Conservation (phyloP, 345 rosid species). For the Moricandia moricandioides region DNA sequence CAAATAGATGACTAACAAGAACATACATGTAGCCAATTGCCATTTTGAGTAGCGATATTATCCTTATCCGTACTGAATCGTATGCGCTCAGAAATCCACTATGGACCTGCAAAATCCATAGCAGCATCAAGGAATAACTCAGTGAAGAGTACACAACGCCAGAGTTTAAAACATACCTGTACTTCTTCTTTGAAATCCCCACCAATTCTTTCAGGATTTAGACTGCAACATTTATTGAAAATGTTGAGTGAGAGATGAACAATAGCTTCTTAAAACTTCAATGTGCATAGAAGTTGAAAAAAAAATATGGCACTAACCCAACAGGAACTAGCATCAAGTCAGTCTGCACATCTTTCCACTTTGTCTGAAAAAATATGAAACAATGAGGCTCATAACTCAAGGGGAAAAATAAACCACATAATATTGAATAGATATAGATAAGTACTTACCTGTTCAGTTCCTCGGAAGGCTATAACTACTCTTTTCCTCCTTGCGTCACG, state of each 20-base stretch:
- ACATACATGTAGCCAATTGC: conserved; percentile 68
- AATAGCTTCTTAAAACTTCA: conserved; percentile 13
- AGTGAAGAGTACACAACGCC: neutral
- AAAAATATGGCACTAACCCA: conserved; percentile 52
- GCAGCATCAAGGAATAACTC: conserved; percentile 2
- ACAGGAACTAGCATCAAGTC: conserved; percentile 87
- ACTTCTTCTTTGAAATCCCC: conserved; percentile 94
- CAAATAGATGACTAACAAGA: conserved; percentile 19
- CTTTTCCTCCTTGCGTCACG: conserved; percentile 77
- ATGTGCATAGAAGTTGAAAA: neutral
- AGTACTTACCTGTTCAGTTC: conserved; percentile 83
- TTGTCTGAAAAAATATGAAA: conserved; percentile 52
- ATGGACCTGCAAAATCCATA: conserved; percentile 62
- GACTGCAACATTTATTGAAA: conserved; percentile 38
- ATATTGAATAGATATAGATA: conserved; percentile 21
- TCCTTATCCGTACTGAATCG: conserved; percentile 85
- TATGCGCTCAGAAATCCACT: conserved; percentile 87
- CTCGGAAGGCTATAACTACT: conserved; percentile 89
- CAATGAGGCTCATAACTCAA: conserved; percentile 23
- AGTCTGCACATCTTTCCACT: conserved; percentile 91
- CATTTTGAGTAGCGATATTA: conserved; percentile 65
- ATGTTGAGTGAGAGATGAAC: conserved; percentile 1
- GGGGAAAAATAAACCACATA: neutral
- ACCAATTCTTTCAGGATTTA: conserved; percentile 92
- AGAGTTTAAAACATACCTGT: conserved; percentile 49